phyloP scores from a whole-genome alignment of 345 rosid species.

The Tarenaya hassleriana region DNA sequence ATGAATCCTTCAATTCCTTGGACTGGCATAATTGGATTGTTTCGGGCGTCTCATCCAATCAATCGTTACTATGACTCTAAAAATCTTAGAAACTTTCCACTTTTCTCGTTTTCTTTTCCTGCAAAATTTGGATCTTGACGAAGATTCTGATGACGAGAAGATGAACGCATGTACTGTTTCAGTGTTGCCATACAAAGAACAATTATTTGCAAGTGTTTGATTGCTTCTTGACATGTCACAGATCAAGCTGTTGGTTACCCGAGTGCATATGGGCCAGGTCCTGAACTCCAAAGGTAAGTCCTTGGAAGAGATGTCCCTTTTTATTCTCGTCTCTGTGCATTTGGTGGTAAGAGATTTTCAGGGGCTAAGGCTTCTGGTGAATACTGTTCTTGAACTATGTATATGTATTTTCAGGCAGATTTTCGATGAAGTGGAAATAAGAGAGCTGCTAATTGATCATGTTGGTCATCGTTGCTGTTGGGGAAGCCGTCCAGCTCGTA shows the following conservation, averaged over 20 bases:
- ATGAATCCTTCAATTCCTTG: background rate
- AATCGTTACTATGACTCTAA: background rate
- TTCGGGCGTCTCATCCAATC: background rate
- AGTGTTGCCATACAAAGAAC: background rate
- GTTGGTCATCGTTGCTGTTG: slow-evolving; percentile 94
- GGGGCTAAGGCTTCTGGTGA: background rate
- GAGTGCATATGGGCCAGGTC: slow-evolving; percentile 50
- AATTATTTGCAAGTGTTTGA: slow-evolving; percentile 6
- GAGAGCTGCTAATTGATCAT: slow-evolving; percentile 89
- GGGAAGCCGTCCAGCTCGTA: slow-evolving; percentile 97
- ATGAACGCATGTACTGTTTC: background rate
- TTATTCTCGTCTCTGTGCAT: background rate
- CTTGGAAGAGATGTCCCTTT: background rate
- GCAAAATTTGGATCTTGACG: background rate
- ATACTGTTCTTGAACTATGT: background rate
- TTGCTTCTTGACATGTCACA: slow-evolving; percentile 29
- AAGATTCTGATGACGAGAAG: background rate
- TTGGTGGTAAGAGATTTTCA: background rate
- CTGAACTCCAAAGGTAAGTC: slow-evolving; percentile 44
- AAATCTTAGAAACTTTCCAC: background rate
- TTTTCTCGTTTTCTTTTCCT: background rate
- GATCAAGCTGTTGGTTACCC: slow-evolving; percentile 56
- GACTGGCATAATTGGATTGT: slow-evolving; percentile 9
- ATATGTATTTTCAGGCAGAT: slow-evolving; percentile 45
- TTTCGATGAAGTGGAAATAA: slow-evolving; percentile 86